These are phyloP conservation scores for Alternaria angustiovoidea DNA, from an alignment of 2,329 filamentous ascomycete species.

Conservation along the genomic window DNA sequence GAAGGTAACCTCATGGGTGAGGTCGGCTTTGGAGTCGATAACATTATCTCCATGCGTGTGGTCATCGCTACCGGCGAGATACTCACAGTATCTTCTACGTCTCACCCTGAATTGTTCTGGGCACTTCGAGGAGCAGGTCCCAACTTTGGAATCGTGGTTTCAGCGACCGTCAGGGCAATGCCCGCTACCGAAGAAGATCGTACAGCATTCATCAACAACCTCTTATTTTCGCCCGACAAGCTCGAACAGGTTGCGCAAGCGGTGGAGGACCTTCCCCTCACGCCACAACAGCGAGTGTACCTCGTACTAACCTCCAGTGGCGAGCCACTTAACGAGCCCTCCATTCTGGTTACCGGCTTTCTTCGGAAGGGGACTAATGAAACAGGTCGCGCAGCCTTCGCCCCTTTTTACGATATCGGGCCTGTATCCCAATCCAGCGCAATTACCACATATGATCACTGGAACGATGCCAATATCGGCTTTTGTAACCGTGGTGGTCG, in stretches of 20 bases:
- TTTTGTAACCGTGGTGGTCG: conserved; percentile 51
- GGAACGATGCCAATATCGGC: conserved; percentile 51
- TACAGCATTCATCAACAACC: conserved; percentile 35
- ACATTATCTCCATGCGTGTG: conserved; percentile 47
- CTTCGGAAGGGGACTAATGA: conserved; percentile 47
- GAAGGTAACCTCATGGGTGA: conserved; percentile 60
- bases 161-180: conserved; percentile 50
- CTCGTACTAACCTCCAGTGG: conserved; percentile 44
- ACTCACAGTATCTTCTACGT: conserved; percentile 37
- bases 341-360: conserved; percentile 42
- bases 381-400: conserved; percentile 45
- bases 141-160: conserved; percentile 47
- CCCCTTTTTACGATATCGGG: conserved; percentile 46
- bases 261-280: conserved; percentile 49
- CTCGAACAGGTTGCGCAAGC: conserved; percentile 47
- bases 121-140: conserved; percentile 49
- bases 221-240: conserved; percentile 38
- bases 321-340: conserved; percentile 28
- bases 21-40: conserved; percentile 64
- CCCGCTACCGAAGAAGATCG: conserved; percentile 34
- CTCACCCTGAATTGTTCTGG: conserved; percentile 46
- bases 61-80: conserved; percentile 40
- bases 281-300: conserved; percentile 49
- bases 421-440: conserved; percentile 28
- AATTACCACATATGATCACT: conserved; percentile 48